These are phyloP conservation scores for Cucurbita moschata DNA, from an alignment of 306 rosid genomes.

Conservation along the genomic window DNA sequence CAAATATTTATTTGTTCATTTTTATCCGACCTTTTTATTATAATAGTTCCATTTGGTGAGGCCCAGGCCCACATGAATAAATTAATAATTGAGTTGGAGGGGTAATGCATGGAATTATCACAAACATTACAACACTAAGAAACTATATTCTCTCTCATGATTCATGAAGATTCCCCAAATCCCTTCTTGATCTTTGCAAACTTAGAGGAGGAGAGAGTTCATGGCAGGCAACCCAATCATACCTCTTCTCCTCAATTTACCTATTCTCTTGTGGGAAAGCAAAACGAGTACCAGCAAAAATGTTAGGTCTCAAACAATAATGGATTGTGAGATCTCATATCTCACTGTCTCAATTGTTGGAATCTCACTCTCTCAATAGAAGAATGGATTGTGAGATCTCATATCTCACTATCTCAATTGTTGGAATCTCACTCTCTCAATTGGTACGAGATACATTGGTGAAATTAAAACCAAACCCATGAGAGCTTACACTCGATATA, in stretches of 20 bases:
- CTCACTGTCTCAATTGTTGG: too few relatives aligned
- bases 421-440: too few relatives aligned
- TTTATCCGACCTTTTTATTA: background rate
- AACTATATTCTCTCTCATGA: background rate
- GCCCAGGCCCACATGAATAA: background rate
- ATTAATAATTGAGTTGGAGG: background rate
- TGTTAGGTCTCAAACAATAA: too few relatives aligned
- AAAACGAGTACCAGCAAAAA: too few relatives aligned
- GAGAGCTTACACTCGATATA: too few relatives aligned
- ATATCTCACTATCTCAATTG: too few relatives aligned
- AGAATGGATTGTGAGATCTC: too few relatives aligned
- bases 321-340: too few relatives aligned
- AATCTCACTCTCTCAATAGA: too few relatives aligned
- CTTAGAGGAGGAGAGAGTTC: background rate
- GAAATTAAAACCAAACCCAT: too few relatives aligned
- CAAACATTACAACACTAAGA: background rate
- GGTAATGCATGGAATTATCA: background rate
- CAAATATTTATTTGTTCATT: background rate
- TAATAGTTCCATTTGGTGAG: background rate
- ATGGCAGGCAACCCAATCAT: background rate
- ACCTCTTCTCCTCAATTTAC: background rate
- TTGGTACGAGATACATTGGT: too few relatives aligned
- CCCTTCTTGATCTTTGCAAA: background rate
- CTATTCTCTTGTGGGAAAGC: fast-evolving
- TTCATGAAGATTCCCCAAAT: slow-evolving; percentile 2